Conservation (phyloP, 1,139 yeast species). For the Yamadazyma diospyri region DNA sequence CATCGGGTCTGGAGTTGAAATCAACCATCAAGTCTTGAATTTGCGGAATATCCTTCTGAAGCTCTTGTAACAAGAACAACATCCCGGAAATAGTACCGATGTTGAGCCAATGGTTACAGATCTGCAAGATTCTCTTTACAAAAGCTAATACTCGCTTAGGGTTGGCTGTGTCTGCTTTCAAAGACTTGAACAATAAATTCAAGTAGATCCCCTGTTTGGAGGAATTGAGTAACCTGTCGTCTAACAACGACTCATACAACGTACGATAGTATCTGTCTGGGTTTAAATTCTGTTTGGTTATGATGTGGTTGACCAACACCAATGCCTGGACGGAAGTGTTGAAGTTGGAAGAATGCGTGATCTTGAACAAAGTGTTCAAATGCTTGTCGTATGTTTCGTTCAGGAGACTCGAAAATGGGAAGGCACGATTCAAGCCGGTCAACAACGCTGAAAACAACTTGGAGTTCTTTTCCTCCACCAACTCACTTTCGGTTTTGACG, state of each 20-base stretch:
- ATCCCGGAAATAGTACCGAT: slow-evolving; percentile 91
- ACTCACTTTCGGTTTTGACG: slow-evolving; percentile 65
- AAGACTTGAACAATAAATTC: slow-evolving; percentile 78
- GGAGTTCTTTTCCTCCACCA: slow-evolving; percentile 79
- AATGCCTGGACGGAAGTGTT: slow-evolving; percentile 93
- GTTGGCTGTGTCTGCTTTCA: slow-evolving; percentile 64
- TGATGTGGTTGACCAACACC: slow-evolving; percentile 76
- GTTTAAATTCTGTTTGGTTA: slow-evolving; percentile 51
- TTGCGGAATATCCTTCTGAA: slow-evolving; percentile 45
- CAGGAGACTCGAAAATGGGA: slow-evolving; percentile 84
- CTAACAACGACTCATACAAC: slow-evolving; percentile 83
- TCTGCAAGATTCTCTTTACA: slow-evolving; percentile 85
- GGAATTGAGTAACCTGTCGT: slow-evolving; percentile 75
- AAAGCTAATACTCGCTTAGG: slow-evolving; percentile 74
- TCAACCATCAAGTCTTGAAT: slow-evolving; percentile 41
- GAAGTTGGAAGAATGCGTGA: slow-evolving; percentile 92
- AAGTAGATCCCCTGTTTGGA: slow-evolving; percentile 89
- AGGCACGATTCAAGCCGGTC: slow-evolving; percentile 95
- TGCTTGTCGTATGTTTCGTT: slow-evolving; percentile 71
- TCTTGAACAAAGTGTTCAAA: slow-evolving; percentile 78
- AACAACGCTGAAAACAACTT: slow-evolving; percentile 86
- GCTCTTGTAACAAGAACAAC: slow-evolving; percentile 69
- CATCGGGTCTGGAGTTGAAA: slow-evolving; percentile 36
- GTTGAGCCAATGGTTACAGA: slow-evolving; percentile 81
- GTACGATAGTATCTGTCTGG: slow-evolving; percentile 83